phyloP scores from a whole-genome alignment of 2,329 filamentous ascomycete genomes.

The Podosphaera fusca region DNA sequence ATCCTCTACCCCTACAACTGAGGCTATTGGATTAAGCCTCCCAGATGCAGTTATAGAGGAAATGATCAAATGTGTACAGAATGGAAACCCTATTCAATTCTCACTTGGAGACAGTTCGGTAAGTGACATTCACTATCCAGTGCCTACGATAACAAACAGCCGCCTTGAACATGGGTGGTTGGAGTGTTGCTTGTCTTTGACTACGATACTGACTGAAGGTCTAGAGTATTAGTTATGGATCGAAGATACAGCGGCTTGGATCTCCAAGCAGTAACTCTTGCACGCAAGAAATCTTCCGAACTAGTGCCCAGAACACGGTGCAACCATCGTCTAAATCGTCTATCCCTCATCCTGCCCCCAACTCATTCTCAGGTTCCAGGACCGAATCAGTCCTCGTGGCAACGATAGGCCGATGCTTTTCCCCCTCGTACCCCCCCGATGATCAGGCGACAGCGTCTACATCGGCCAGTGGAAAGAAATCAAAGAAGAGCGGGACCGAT shows the following conservation, averaged over 20 bases:
- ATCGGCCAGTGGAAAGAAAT: conserved; percentile 14
- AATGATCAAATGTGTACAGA: conserved; percentile 35
- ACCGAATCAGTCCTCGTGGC: background rate
- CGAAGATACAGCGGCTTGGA: conserved; percentile 24
- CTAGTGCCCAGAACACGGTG: background rate
- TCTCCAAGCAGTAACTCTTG: conserved; percentile 14
- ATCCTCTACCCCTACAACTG: conserved; percentile 23
- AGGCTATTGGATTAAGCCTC: conserved; percentile 28
- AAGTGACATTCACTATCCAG: conserved; percentile 18
- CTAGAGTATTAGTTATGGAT: conserved; percentile 31
- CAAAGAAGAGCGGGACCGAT: conserved; percentile 20
- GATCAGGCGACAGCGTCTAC: conserved; percentile 2
- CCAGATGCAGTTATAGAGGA: conserved; percentile 34
- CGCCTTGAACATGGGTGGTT: no score
- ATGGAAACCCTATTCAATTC: conserved; percentile 32
- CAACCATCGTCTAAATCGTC: background rate
- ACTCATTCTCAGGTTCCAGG: background rate
- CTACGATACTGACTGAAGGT: background rate
- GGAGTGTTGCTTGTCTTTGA: no score
- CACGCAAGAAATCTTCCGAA: background rate
- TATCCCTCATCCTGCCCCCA: background rate
- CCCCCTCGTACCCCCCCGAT: conserved; percentile 1
- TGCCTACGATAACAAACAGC: no score
- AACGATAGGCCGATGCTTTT: background rate
- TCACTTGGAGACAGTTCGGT: conserved; percentile 34